Evolutionary conservation across 2,329 filamentous ascomycete species (phyloP), one percentile per base, ranked within the genome.

Genomic region (Ophiostoma angusticollis): DNA sequence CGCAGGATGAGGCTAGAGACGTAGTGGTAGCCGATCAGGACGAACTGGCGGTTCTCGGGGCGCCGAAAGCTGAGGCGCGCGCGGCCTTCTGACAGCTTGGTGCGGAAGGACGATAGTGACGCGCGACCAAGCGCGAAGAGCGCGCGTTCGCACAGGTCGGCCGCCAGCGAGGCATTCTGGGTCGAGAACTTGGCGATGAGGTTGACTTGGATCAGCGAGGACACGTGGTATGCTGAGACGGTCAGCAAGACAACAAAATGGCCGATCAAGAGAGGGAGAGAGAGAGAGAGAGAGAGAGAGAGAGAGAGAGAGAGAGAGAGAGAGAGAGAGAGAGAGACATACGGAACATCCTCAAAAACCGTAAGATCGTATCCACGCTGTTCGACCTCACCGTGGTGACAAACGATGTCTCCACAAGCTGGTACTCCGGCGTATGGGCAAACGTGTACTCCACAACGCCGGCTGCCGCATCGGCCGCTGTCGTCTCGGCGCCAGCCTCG

Each of bases 71-170:
- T 76, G 9, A 98, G 63, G 13, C 84, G 72, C 6, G 85, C 87
- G 48, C 78, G 78, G 24, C 91, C 91, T 52, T 79, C 72, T 39
- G 81, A 72, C 6, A 98, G 60, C 46, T 80, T 78, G 40, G 74
- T 74, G 7, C 79, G 70, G 56, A 96, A 98, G 0, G 81, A 75
- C 8, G 84, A 89, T 43, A 91, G 78, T 0, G 85, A 78, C 4
- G 86, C 83, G 27, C 89, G 75, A n/a, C 89, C 91, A 54, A 96
- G 89, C 0, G 84, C 83, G 61, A 95, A 96, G 6, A 98, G 70
- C 0, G 89, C 87, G 32, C 91, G 74, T 60, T 96, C 89, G 39
- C 93, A 75, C 2, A 96, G 71, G 51, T 96, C 87, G 4, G 84
- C 80, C 0, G 89, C 79, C 4, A 91, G 73, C 1, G 87, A 76